Base-by-base conservation (phyloP, 306 rosid genomes). In the Vigna unguiculata region DNA sequence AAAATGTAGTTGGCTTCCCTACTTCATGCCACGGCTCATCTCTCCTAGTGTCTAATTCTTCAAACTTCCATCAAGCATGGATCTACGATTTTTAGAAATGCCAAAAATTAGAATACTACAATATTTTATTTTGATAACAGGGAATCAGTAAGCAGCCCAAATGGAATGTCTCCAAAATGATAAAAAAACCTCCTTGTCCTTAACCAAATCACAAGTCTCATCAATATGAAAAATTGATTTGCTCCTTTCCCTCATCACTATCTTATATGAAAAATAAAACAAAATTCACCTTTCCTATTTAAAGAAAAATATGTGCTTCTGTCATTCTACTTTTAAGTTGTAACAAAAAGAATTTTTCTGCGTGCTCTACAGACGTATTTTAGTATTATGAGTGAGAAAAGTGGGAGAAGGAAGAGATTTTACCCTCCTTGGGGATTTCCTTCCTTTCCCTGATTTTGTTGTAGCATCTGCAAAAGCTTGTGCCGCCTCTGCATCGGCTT, bases 401-500 rank as follows among this genome's bases (percentile, higher is more conserved):
- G 32, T 8, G 43, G 16, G 30, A 17, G 16, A 51, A 43, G 61
- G 43, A 36, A 2, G 58, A 76, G 75, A 28, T 52, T 84, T 84
- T 84, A 92, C 99, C 97, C 84, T 82, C 86, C 85, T 92, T 1
- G 87, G 96, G 78, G 80, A 49, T 75, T 71, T 89, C 82, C 89
- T 82, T 74, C 79, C 93, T 78, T 82, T 89, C 66, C 84, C 59
- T n/a, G 92, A 85, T 86, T 88, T 92, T 83, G 69, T 67, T 76
- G 97, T 87, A 12, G 97, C 97, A 2, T 91, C 93, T 43, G 90
- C 97, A 87, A 86, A 88, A 61, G 97, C 96, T 66, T 89, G 90
- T 6, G 93, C 93, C 40, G 82, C 93, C 77, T 88, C 97, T 0
- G 97, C 99, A 54, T 92, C 97, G 60, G 96, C 99, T 88, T 95